Percentiles rank a stretch among this genome's conserved stretches.
phyloP scores from a whole-genome alignment of 345 rosid genomes.

The Citrus glauca region DNA sequence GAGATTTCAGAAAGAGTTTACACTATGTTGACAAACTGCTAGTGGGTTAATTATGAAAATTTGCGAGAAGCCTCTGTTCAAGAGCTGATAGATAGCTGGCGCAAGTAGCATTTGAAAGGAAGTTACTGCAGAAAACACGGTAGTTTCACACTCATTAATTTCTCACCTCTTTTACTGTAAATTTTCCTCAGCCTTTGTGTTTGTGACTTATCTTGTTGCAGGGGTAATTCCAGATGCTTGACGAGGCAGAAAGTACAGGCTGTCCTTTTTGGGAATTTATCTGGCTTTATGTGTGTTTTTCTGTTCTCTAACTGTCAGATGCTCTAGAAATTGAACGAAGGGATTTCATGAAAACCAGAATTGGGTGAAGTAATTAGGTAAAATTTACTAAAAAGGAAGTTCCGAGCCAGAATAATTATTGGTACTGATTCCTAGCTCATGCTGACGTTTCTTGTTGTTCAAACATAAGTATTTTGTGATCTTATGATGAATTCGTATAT shows the following conservation, averaged over 20 bases:
- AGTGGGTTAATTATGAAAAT: background rate
- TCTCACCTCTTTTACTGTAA: background rate
- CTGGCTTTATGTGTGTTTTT: background rate
- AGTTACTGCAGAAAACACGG: background rate
- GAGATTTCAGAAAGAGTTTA: constrained; percentile 9
- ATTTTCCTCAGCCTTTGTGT: background rate
- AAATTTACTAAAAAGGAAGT: too few relatives aligned
- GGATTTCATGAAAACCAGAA: too few relatives aligned
- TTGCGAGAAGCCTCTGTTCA: background rate
- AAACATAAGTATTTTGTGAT: background rate
- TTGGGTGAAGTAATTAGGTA: too few relatives aligned
- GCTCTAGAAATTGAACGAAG: background rate
- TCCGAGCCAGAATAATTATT: background rate
- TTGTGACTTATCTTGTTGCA: background rate
- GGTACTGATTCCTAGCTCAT: background rate
- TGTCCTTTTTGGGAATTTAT: background rate
- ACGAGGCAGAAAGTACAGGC: background rate
- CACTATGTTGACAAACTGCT: background rate
- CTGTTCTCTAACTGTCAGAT: background rate
- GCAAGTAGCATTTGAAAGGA: background rate
- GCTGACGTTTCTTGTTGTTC: too few relatives aligned
- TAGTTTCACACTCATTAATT: background rate
- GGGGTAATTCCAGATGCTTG: background rate
- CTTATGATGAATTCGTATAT: background rate
- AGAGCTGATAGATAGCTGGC: background rate